Conservation (phyloP, 2,329 filamentous ascomycete species). For the Biscogniauxia marginata region DNA sequence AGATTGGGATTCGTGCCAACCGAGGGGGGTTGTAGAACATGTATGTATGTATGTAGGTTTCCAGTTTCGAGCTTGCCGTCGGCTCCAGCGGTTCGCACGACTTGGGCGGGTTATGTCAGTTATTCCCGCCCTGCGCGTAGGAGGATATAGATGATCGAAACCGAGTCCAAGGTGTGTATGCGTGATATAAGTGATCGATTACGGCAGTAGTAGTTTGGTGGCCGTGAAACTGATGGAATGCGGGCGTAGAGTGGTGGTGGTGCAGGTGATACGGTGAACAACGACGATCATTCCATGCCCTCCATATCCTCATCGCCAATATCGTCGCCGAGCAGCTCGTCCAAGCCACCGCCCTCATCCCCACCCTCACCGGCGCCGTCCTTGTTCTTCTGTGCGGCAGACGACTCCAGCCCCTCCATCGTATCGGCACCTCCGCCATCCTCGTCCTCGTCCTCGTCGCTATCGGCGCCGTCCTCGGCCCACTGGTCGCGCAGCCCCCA, state of each 20-base stretch:
- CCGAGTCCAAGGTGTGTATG: too few species aligned
- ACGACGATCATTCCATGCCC: conserved; percentile 30
- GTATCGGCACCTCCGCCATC: conserved; percentile 42
- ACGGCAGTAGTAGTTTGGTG: too few species aligned
- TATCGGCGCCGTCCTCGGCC: conserved; percentile 44
- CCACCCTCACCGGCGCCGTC: conserved; percentile 47
- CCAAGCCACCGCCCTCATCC: conserved; percentile 49
- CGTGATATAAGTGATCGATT: too few species aligned
- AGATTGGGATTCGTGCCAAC: too few species aligned
- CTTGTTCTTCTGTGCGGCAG: conserved; percentile 27
- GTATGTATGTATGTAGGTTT: too few species aligned
- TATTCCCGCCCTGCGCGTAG: too few species aligned
- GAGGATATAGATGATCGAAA: too few species aligned
- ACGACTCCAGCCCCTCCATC: conserved; percentile 48
- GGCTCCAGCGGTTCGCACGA: too few species aligned
- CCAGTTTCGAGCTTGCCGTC: too few species aligned
- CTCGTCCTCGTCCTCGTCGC: conserved; percentile 41
- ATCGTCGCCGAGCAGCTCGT: conserved; percentile 54
- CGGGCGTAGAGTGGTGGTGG: not conserved
- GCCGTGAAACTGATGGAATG: too few species aligned
- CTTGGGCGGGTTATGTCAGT: too few species aligned
- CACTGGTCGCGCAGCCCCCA: conserved; percentile 64
- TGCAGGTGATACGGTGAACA: not conserved
- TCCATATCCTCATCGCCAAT: conserved; percentile 56
- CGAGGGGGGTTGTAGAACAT: too few species aligned